Evolutionary conservation across 2,329 filamentous ascomycete genomes (phyloP).

Genomic region (Chaetomiaceae sp.): DNA sequence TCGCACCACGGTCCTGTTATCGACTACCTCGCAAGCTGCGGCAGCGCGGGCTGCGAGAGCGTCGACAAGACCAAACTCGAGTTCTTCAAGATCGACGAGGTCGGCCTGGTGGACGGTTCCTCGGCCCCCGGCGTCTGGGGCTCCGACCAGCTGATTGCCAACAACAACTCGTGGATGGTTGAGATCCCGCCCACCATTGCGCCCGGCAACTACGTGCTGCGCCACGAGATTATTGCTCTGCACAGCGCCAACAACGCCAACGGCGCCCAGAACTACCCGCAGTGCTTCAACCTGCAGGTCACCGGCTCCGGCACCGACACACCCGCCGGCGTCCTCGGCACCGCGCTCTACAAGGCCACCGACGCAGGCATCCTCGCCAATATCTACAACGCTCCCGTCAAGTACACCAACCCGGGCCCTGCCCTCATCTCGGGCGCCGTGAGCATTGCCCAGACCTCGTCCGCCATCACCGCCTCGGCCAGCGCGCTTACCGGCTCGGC

Average conservation of each 20-base stretch:
- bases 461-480: constrained; percentile 17
- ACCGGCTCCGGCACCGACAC: constrained; percentile 31
- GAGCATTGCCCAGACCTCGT: constrained; percentile 11
- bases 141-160: constrained; percentile 41
- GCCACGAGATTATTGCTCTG: constrained; percentile 45
- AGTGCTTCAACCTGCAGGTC: constrained; percentile 42
- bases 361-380: constrained; percentile 24
- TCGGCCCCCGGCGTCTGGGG: constrained; percentile 47
- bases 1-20: constrained; percentile 50
- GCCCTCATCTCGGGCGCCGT: constrained; percentile 20
- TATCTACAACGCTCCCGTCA: constrained; percentile 21
- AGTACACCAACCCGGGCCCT: constrained; percentile 26
- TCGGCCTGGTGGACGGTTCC: constrained; percentile 34
- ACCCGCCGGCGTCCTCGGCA: constrained; percentile 24
- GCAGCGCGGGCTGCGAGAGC: constrained; percentile 46
- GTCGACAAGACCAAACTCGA: constrained; percentile 49
- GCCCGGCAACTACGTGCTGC: constrained; percentile 38
- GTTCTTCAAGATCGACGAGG: constrained; percentile 55
- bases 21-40: constrained; percentile 55
- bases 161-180: constrained; percentile 39
- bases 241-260: constrained; percentile 35
- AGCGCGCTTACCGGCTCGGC: constrained; percentile 20
- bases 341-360: constrained; percentile 21
- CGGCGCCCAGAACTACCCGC: constrained; percentile 43
- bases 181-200: constrained; percentile 34